phyloP scores from a whole-genome alignment of 2,329 filamentous ascomycete genomes.

The Epichloe scottii region DNA sequence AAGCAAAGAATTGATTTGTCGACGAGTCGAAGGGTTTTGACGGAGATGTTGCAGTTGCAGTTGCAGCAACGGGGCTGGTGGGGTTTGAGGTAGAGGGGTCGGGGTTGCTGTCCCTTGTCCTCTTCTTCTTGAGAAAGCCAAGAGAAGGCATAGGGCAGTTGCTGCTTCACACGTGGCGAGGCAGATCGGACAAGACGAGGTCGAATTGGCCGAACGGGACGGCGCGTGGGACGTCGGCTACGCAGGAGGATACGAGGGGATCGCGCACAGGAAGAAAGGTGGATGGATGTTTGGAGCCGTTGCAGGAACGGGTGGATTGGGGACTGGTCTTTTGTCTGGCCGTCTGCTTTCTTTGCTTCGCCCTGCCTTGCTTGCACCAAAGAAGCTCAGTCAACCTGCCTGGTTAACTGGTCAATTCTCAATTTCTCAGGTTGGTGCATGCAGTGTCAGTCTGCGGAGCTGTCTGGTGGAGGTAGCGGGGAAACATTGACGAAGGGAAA shows the following conservation, averaged over 20 bases:
- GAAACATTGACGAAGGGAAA: neutral
- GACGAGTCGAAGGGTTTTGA: slow-evolving; percentile 34
- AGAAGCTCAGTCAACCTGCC: too few species aligned
- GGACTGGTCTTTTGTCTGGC: neutral
- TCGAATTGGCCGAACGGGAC: slow-evolving; percentile 1
- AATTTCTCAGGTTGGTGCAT: too few species aligned
- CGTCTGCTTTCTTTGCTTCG: neutral
- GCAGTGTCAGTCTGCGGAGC: neutral
- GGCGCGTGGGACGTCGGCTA: neutral
- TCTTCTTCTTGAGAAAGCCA: slow-evolving; percentile 96
- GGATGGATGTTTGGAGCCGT: neutral
- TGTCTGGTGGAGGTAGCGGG: neutral
- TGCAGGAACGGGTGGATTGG: neutral
- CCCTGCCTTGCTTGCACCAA: too few species aligned
- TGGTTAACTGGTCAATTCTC: too few species aligned
- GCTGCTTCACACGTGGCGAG: slow-evolving; percentile 7
- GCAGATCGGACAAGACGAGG: neutral
- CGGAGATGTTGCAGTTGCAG: slow-evolving; percentile 19
- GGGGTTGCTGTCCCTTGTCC: slow-evolving; percentile 79
- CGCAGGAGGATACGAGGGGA: slow-evolving; percentile 2
- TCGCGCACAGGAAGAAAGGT: neutral
- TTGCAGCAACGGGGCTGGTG: slow-evolving; percentile 48
- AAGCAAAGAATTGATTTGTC: slow-evolving; percentile 14
- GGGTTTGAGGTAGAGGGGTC: slow-evolving; percentile 56
- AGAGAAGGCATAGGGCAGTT: slow-evolving; percentile 67